Conservation (phyloP, 768 basidiomycete species). For the Lyophyllum decastes region DNA sequence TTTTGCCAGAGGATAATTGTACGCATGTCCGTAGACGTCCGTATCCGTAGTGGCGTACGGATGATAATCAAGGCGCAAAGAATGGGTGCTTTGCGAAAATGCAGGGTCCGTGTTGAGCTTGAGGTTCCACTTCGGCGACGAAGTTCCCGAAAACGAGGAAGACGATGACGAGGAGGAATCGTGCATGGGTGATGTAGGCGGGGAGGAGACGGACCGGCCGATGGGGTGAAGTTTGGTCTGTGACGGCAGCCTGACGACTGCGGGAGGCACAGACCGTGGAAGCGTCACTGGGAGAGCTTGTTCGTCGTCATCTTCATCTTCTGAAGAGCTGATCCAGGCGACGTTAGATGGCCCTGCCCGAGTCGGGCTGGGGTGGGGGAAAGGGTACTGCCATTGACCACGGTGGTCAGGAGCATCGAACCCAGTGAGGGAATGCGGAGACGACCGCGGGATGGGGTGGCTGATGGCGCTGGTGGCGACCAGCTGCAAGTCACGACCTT, state of each 20-base stretch:
- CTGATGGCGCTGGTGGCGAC: constrained; percentile 30
- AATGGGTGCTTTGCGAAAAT: constrained; percentile 41
- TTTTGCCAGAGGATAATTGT: constrained; percentile 41
- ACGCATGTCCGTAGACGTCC: constrained; percentile 36
- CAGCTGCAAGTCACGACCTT: constrained; percentile 13
- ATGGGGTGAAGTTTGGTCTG: constrained; percentile 20
- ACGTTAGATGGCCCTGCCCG: constrained; percentile 37
- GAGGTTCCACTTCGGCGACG: constrained; percentile 27
- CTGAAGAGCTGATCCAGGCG: constrained; percentile 33
- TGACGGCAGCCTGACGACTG: constrained; percentile 20
- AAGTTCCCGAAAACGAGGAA: constrained; percentile 19
- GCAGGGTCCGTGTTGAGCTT: constrained; percentile 29
- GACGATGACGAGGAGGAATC: constrained; percentile 28
- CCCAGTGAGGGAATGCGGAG: constrained; percentile 34
- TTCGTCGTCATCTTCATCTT: constrained; percentile 4
- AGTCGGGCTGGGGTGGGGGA: constrained; percentile 32
- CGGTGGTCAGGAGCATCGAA: constrained; percentile 22
- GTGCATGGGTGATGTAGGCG: constrained; percentile 21
- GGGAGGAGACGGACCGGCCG: constrained; percentile 30
- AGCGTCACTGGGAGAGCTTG: constrained; percentile 3
- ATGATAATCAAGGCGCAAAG: constrained; percentile 39
- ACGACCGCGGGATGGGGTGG: constrained; percentile 33
- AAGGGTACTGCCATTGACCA: constrained; percentile 10
- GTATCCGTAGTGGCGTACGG: constrained; percentile 26
- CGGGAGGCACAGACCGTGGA: constrained; percentile 20